Evolutionary conservation across 352 stramenopile species (phyloP).

Genomic region (Phytophthora ramorum): DNA sequence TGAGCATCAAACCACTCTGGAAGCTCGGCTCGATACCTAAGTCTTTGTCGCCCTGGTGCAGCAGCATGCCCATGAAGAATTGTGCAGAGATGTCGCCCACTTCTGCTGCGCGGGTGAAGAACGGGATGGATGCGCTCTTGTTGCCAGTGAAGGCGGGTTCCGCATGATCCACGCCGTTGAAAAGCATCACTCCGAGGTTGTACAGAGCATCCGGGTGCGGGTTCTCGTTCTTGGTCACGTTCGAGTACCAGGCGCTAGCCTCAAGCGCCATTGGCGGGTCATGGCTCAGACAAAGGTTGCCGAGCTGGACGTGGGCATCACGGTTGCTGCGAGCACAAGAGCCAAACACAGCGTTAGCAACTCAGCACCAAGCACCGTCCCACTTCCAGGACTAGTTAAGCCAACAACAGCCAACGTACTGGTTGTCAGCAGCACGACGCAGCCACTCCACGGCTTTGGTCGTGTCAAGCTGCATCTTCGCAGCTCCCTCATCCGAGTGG

Average conservation of each 20-base stretch:
- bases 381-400: neutral
- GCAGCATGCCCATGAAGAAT: conserved; percentile 87
- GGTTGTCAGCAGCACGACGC: conserved; percentile 74
- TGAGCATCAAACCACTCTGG: conserved; percentile 72
- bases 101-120: conserved; percentile 83
- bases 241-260: conserved; percentile 79
- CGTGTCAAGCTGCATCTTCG: conserved; percentile 49
- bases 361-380: neutral
- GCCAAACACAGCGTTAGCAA: neutral
- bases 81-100: conserved; percentile 79
- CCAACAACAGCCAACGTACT: neutral
- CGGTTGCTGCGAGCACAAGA: conserved; percentile 44
- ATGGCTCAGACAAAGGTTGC: conserved; percentile 82
- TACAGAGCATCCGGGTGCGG: conserved; percentile 85
- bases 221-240: conserved; percentile 55
- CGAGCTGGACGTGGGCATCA: conserved; percentile 82
- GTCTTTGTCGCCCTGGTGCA: conserved; percentile 80
- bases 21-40: conserved; percentile 70
- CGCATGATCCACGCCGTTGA: conserved; percentile 74
- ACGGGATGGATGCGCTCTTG: conserved; percentile 67
- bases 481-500: conserved; percentile 14
- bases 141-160: conserved; percentile 70
- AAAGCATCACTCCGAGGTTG: conserved; percentile 85
- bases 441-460: conserved; percentile 85
- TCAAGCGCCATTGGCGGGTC: conserved; percentile 76